Percentiles rank a stretch among this genome's conserved stretches.
phyloP scores from a whole-genome alignment of 345 rosid species.

The Brassica napus region Da-Ae NC_063434.1:6310001-6310500 shows the following conservation, averaged over 20 bases:
- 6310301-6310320: slow-evolving; percentile 29
- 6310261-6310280: slow-evolving; percentile 42
- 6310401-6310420: slow-evolving; percentile 43
- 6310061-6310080: slow-evolving; percentile 9
- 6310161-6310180: slow-evolving; percentile 1
- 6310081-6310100: slow-evolving; percentile 11
- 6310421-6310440: slow-evolving; percentile 52
- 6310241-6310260: slow-evolving; percentile 71
- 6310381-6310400: slow-evolving; percentile 13
- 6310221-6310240: slow-evolving; percentile 51
- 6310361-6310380: slow-evolving; percentile 29
- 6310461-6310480: not conserved
- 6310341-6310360: slow-evolving; percentile 39
- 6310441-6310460: slow-evolving; percentile 55
- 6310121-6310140: slow-evolving; percentile 20
- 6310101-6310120: slow-evolving; percentile 1
- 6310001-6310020: not conserved
- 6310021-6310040: slow-evolving; percentile 13
- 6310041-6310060: not conserved
- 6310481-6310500: not conserved
- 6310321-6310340: slow-evolving; percentile 42
- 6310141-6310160: slow-evolving; percentile 11
- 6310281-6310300: slow-evolving; percentile 48
- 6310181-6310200: slow-evolving; percentile 6
- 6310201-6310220: slow-evolving; percentile 41